Evolutionary conservation across 1,139 yeast species (phyloP).

Genomic region (Diutina pseudorugosa): DNA sequence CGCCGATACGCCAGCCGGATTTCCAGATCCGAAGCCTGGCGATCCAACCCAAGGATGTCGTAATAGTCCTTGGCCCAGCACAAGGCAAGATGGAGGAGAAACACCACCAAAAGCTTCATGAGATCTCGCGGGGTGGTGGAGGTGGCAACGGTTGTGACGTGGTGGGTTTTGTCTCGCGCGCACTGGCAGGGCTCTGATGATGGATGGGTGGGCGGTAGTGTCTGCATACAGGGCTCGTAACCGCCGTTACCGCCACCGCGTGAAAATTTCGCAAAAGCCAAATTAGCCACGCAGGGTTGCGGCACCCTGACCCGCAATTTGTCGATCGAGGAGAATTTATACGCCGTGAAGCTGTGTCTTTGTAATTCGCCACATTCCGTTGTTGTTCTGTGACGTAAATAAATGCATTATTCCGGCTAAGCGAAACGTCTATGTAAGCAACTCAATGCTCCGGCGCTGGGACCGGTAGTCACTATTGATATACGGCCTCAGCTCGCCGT

Average conservation of each 20-base stretch:
- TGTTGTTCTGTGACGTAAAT: not conserved
- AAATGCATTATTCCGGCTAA: not conserved
- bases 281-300: not conserved
- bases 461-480: slow-evolving; percentile 3
- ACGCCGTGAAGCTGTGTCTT: no score
- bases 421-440: slow-evolving; percentile 14
- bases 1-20: slow-evolving; percentile 81
- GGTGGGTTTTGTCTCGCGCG: not conserved
- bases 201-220: no score
- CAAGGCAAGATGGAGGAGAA: not conserved
- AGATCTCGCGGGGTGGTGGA: not conserved
- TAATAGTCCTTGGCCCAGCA: slow-evolving; percentile 1
- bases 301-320: no score
- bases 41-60: not conserved
- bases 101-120: not conserved
- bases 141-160: not conserved
- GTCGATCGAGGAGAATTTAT: no score
- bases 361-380: not conserved
- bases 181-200: not conserved
- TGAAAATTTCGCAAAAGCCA: not conserved
- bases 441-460: slow-evolving; percentile 14
- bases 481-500: slow-evolving; percentile 8
- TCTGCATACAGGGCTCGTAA: not conserved
- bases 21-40: not conserved
- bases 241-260: not conserved